Conservation (phyloP, 2,329 filamentous ascomycete genomes). For the Tolypocladium sp. region DNA sequence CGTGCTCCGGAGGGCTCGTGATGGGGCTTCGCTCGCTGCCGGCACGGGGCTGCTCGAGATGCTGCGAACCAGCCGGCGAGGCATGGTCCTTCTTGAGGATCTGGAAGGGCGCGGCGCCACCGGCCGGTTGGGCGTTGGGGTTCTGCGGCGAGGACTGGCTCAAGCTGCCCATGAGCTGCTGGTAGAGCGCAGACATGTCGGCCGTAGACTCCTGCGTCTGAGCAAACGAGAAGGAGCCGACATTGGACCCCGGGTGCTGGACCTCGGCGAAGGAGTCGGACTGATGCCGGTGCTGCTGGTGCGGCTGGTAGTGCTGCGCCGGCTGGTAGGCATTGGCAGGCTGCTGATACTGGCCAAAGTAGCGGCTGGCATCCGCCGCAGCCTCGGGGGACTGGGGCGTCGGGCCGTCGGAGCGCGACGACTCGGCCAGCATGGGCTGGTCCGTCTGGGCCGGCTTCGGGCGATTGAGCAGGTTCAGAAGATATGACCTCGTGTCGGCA, state of each 20-base stretch:
- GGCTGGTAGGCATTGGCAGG: constrained; percentile 14
- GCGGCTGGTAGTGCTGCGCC: constrained; percentile 15
- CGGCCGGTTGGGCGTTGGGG: constrained; percentile 23
- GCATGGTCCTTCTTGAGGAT: constrained; percentile 40
- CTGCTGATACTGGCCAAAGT: constrained; percentile 20
- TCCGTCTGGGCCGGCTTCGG: constrained; percentile 58
- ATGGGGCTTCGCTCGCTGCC: constrained; percentile 33
- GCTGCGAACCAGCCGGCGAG: constrained; percentile 27
- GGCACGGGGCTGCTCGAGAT: constrained; percentile 28
- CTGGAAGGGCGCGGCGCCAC: constrained; percentile 30
- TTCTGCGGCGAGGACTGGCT: constrained; percentile 31
- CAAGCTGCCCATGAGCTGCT: constrained; percentile 27
- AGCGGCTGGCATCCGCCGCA: constrained; percentile 15
- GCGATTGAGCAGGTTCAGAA: constrained; percentile 78
- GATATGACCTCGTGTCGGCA: constrained; percentile 71
- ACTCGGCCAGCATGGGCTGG: constrained; percentile 30
- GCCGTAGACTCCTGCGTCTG: constrained; percentile 26
- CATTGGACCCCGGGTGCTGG: constrained; percentile 12
- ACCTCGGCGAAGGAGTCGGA: constrained; percentile 16
- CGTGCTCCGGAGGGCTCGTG: constrained; percentile 32
- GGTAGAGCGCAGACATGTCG: constrained; percentile 25
- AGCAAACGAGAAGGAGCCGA: constrained; percentile 15
- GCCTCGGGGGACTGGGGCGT: constrained; percentile 34
- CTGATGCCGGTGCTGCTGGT: constrained; percentile 5
- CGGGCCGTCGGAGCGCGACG: constrained; percentile 30